Base-by-base conservation (phyloP, 805 yeast genomes). In the Teunomyces kruisii region DNA sequence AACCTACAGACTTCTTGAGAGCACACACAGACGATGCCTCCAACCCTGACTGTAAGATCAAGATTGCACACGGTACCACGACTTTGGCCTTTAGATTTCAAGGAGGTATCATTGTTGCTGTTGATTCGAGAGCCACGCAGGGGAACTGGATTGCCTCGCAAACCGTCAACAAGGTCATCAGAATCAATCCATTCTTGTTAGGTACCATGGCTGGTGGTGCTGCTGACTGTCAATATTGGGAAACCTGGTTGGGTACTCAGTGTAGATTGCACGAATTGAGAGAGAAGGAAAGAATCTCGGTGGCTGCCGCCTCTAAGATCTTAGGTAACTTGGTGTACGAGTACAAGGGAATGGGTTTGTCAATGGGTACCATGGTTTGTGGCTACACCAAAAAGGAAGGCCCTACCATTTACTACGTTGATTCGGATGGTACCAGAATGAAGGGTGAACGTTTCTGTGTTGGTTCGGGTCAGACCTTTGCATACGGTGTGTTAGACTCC, bases 161-260 rank as follows among this genome's bases (percentile, higher is more conserved):
- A 66, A 90, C 97, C 2, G 99, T 94, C 52, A 92, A 92, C 70
- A 94, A 94, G 69, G 99, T 94, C 45, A 90, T 94, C 59, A 92
- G 92, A 68, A 94, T 94, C 70, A 94, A 94, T 68, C 97, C 97
- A 43, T 86, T 88, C 65, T 71, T 94, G 52, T 77, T 94, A 57
- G 99, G 99, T 53, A 94, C 99, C 15, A 84, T 94, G 97, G 99
- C 99, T 28, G 99, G 99, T 71, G 98, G 98, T 74, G 99, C 99
- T 40, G 98, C 98, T 27, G 99, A 94, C 71, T 94, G 99, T 76
- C 99, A 94, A 68, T 94, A 77, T 70, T 94, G 99, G 99, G 98
- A 94, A 72, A 88, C 97, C 30, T 94, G 98, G 98, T 78, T 94
- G 49, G 99, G 99, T 51, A 75, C 96, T 13, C 97, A 94, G 70